Base-by-base conservation (phyloP, 345 rosid genomes). In the Barbarea vulgaris region DNA sequence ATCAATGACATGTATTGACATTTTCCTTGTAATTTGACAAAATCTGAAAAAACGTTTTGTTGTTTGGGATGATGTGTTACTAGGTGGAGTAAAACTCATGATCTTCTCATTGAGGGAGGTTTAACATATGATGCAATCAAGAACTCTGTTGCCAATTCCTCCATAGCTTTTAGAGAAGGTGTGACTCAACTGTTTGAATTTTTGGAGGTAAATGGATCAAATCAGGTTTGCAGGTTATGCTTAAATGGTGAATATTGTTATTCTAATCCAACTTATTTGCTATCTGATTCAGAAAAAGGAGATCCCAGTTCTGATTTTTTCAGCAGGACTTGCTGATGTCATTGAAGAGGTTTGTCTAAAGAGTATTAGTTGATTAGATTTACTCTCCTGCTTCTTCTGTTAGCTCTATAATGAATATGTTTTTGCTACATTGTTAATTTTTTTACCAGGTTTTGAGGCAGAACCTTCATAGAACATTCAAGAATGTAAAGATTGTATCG, bases 271-370 rank as follows among this genome's bases (percentile, higher is more conserved):
- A 22, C 17, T 15, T 52, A 14, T 14, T 63, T 53, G 56, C 25
- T 4, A 34, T 77, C 6, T 70, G 71, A 36, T 81, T 77, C 85
- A 93, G 98, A 81, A 90, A 80, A 87, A 67, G 75, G 88, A 85
- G 58, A 77, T 93, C 61, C 97, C 98, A 0, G 79, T 93, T 57
- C 86, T 88, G 77, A 84, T 93, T 79, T 93, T 93, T 82, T 91
- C 98, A 73, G 96, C 96, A n/a, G 98, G 97, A 48, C 93, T 93
- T 72, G 98, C 96, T 64, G 97, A 93, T 84, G 87, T 93, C 24
- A 93, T 91, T 77, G 97, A 93, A 83, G 98, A 93, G 96, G 98
- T 90, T 70, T 67, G 80, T 72, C 60, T 59, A 33, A 18, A 51
- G 59, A 34, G 54, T 58, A 13, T 30, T 48, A 51, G 18, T 24